phyloP scores from a whole-genome alignment of 208 protist genomes.

The Wallacemonas sp. region DNA sequence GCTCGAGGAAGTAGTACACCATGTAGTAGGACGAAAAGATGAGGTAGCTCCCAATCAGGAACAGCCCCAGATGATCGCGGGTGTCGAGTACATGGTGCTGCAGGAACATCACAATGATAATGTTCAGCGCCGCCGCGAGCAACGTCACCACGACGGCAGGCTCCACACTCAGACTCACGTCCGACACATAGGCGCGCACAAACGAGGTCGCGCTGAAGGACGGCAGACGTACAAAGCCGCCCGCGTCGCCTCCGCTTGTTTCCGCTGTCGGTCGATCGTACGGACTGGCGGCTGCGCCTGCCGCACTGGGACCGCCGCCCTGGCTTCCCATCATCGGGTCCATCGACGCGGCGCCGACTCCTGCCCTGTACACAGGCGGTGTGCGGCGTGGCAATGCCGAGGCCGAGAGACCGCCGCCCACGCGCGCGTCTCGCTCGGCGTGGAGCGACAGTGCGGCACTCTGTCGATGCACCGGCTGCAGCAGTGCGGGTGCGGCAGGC shows the following conservation, averaged over 20 bases:
- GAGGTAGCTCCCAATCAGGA: conserved; percentile 87
- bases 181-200: conserved; percentile 82
- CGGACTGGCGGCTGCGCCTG: neutral
- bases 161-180: conserved; percentile 65
- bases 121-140: conserved; percentile 68
- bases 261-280: too few species aligned
- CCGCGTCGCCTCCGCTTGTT: too few species aligned
- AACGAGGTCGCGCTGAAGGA: conserved; percentile 83
- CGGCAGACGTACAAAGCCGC: conserved; percentile 42
- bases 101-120: conserved; percentile 72
- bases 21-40: conserved; percentile 89
- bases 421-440: too few species aligned
- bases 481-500: too few species aligned
- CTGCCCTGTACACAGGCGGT: too few species aligned
- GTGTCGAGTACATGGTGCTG: conserved; percentile 87
- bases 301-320: too few species aligned
- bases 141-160: conserved; percentile 72
- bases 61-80: conserved; percentile 84
- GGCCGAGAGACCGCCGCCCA: too few species aligned
- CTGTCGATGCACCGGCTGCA: too few species aligned
- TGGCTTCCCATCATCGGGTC: too few species aligned
- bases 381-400: too few species aligned
- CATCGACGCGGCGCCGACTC: too few species aligned
- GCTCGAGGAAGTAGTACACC: conserved; percentile 88
- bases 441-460: too few species aligned